Base-by-base conservation (phyloP, 2,329 filamentous ascomycete species). In the Periconia sp. region DNA sequence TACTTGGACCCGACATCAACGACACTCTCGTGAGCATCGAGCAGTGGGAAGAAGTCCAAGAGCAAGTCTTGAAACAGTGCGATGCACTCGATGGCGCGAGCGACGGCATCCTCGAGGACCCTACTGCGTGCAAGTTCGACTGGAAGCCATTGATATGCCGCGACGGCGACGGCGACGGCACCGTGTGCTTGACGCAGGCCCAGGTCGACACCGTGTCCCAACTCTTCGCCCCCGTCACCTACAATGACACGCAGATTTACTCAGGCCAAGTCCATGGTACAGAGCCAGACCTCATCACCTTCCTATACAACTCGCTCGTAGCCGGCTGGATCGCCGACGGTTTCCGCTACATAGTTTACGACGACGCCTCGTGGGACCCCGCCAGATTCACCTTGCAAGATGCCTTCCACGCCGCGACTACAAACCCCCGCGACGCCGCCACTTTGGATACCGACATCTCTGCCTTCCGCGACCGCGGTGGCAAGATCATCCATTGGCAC, bases 31-130 rank as follows among this genome's bases (percentile, higher is more conserved):
- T 80, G 23, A 70, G 72, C 1, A 17, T 58, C 37, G 55, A 62
- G 13, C 55, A 76, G 23, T 81, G 78, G 78, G 58, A 64, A 11
- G 64, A 68, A 1, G 55, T 71, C 2, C 73, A 79, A 54, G 54
- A 68, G 10, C 74, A 76, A 47, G 69, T 80, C 42, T 54, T 82
- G 18, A 67, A 70, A 7, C 79, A 82, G 60, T 83, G 81, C 61
- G 81, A 83, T 57, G 62, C 59, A 3, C 65, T 81, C 7, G 81
- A 83, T 56, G 78, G 78, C 19, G 73, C 75, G 13, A 60, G 66
- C 15, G 81, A 83, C 62, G 78, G 77, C 9, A 76, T 81, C 49
- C 65, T 81, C 41, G 77, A 79, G 59, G 75, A 79, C 55, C 73
- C 78, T 8, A 35, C 45, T 9, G 30, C 20, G 1, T 69, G 66